Conservation (phyloP, 1,284 basidiomycete species). For the Sutorius eximius region DNA sequence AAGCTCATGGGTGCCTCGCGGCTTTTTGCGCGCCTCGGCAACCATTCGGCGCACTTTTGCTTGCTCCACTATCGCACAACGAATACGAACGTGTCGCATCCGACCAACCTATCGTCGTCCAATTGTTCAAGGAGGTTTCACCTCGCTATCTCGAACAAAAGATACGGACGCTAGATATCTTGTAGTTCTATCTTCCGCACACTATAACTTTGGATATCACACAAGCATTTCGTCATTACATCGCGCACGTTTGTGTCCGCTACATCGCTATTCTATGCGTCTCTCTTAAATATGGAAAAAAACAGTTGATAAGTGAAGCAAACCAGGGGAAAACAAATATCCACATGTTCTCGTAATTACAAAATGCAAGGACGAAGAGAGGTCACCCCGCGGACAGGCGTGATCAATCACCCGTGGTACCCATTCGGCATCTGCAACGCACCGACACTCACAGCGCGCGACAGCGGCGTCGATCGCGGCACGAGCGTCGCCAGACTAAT, state of each 20-base stretch:
- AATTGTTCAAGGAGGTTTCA: neutral
- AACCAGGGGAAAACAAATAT: neutral
- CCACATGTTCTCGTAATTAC: neutral
- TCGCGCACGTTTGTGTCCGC: neutral
- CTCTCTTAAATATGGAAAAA: neutral
- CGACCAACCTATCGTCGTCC: neutral
- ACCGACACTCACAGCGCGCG: conserved; percentile 41
- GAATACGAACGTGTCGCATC: no score
- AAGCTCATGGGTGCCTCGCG: neutral
- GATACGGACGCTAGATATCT: neutral
- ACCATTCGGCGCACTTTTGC: neutral
- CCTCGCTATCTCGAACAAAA: neutral
- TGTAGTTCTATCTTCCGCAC: neutral
- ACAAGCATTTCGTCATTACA: neutral
- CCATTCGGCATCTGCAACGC: conserved; percentile 25
- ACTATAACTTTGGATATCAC: neutral
- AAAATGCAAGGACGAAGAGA: no score
- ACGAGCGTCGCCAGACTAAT: conserved; percentile 54
- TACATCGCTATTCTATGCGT: neutral
- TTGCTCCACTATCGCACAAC: neutral
- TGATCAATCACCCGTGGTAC: no score
- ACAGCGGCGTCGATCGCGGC: conserved; percentile 45
- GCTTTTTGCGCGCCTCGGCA: neutral
- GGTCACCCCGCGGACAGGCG: no score
- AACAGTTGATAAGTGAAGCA: neutral